Conservation (phyloP, 345 rosid species). For the Ceriops decandra region DNA sequence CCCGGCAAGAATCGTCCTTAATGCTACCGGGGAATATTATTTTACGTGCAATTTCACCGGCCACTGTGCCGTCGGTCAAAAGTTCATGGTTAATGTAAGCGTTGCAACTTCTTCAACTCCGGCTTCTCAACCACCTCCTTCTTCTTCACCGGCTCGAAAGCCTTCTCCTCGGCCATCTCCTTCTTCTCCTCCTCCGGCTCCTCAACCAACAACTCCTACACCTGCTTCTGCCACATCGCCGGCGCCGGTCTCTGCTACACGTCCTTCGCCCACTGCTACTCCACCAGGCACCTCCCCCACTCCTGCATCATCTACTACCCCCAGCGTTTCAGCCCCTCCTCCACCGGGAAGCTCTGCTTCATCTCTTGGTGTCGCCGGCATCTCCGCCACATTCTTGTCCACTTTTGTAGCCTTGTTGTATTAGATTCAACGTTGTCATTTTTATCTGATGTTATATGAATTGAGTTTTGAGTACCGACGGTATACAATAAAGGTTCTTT, state of each 20-base stretch:
- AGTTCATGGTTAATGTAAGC: conserved; percentile 19
- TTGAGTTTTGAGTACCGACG: conserved; percentile 9
- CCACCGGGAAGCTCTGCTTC: conserved; percentile 37
- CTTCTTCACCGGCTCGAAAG: conserved; percentile 9
- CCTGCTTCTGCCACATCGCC: conserved; percentile 2
- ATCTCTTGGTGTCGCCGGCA: conserved; percentile 30
- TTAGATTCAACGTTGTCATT: conserved; percentile 6
- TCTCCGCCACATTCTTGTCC: conserved; percentile 27
- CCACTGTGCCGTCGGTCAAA: conserved; percentile 27
- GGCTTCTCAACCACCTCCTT: background rate
- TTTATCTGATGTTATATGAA: conserved; percentile 10
- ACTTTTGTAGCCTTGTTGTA: conserved; percentile 32
- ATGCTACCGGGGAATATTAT: conserved; percentile 19
- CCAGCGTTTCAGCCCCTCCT: conserved; percentile 25
- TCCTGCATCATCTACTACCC: conserved; percentile 5
- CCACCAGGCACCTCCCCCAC: conserved; percentile 10
- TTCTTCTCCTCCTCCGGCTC: background rate
- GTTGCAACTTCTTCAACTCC: conserved; percentile 17
- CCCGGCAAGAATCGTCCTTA: conserved; percentile 24
- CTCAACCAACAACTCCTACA: background rate
- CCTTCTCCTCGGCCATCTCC: conserved; percentile 8
- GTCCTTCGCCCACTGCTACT: conserved; percentile 6
- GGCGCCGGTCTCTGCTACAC: background rate
- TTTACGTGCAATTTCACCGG: conserved; percentile 17
- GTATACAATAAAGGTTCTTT: conserved; percentile 6